Evolutionary conservation across 108 stramenopile genomes (phyloP), one percentile per base, ranked within the genome.

Genomic region (Skeletonema costatum): DNA sequence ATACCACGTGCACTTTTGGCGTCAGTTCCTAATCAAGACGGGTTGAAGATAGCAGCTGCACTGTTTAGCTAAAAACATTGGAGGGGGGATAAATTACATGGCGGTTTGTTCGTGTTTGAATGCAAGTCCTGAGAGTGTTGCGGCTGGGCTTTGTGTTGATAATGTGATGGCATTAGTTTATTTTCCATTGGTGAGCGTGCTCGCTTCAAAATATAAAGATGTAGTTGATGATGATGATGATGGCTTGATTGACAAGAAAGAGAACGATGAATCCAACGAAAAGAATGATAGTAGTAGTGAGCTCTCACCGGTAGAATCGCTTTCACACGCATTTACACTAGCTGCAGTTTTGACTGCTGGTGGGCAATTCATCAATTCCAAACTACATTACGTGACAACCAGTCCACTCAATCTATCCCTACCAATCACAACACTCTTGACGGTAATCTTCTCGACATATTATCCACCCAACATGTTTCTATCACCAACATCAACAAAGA

Each of bases 41-140:
- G 89, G 31, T 65, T 92, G 32, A 81, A 80, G 7, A 85, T 92
- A 46, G 90, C 90, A 2, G 78, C 91, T 10, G 93, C 93, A 13
- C 56, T 94, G 7, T 33, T 33, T 94, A 76, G 90, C 93, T 62
- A 94, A 94, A 62, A 94, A 94, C 56, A 85, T 94, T 66, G 93
- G 93, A 2, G 93, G 93, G 4, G 93, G 93, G 11, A 89, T 94
- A 68, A 94, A 94, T 69, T 94, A 94, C 68, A 71, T 92, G 59
- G 89, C 93, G 8, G 93, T 94, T 4, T 89, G 87, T 61, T 62
- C 86, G 33, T 77, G 80, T 48, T 44, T 87, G 36, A 51, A 68
- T 58, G 88, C 87, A 7, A 78, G 85, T 62, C 78, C 89, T 9
- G 72, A 87, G 10, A 89, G 91, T 17, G 63, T 92, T 53, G 93